phyloP scores from a whole-genome alignment of 2,329 filamentous ascomycete genomes.

The Beauveria sp. region DNA sequence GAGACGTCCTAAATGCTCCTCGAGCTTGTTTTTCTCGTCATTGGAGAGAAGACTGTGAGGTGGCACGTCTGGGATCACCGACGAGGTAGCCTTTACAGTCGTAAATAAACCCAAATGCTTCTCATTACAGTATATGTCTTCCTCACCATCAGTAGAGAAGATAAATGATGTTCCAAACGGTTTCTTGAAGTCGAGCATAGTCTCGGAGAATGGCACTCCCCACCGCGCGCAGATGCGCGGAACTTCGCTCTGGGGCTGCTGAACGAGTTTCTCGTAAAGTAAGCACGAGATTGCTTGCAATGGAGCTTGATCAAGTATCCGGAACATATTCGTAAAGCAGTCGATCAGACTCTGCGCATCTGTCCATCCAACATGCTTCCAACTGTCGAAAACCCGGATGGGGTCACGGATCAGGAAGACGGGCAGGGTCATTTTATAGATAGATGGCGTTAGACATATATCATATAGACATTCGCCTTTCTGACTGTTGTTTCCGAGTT shows the following conservation, averaged over 20 bases:
- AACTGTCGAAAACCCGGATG: background rate
- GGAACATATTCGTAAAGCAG: background rate
- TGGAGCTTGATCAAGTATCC: background rate
- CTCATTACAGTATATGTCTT: background rate
- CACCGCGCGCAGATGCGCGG: background rate
- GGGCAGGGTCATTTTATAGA: background rate
- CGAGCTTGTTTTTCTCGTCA: background rate
- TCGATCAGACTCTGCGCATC: background rate
- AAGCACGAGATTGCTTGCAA: background rate
- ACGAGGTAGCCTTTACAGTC: background rate
- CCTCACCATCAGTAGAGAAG: background rate
- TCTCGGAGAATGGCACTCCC: background rate
- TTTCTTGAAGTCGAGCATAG: background rate
- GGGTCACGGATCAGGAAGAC: background rate
- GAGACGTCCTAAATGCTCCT: background rate
- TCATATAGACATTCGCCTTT: background rate
- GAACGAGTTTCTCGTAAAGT: background rate
- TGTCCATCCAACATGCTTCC: background rate
- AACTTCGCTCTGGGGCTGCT: background rate
- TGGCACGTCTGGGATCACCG: background rate
- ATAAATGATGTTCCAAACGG: background rate
- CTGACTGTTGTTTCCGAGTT: background rate
- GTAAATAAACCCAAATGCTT: background rate
- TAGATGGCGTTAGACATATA: background rate
- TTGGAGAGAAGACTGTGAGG: background rate